Evolutionary conservation across 2,329 filamentous ascomycete species (phyloP), one percentile per base, ranked within the genome.

Genomic region (Sporothrix variecibatus): DNA sequence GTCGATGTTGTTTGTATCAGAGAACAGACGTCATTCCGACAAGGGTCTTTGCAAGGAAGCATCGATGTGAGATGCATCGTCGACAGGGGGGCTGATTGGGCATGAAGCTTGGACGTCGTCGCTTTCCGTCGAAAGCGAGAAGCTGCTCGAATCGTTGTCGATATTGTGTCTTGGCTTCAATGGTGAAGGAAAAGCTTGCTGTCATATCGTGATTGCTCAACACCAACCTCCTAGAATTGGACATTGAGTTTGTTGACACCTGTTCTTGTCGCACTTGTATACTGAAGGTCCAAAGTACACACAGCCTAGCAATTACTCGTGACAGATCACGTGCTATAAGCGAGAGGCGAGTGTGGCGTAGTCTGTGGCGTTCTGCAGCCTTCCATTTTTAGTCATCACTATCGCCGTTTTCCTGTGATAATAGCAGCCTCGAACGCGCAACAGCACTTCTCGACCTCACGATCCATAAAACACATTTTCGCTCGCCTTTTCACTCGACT

Each of bases 301-400:
- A 46, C n/a, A 28, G 12, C 26, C 56, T n/a, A 12, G 12, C 17
- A 2, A 0, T 8, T 49, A 26, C 70, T 5, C 43, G 67, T 74
- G 67, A 71, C 11, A 34, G 20, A 31, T 65, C 64, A 71, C 62
- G 67, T 71, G 56, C 20, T 2, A 17, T 1, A n/a, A 31, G 20
- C 7, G 12, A 49, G 38, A 43, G 58, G 40, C 43, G 23, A 70
- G 2, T 71, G 71, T 73, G 71, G 71, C 74, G 65, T 60, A 65
- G 53, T 71, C 71, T 71, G 74, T 75, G 74, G 74, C 74, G 74
- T 73, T 75, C 74, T 56, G 31, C 56, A 9, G 49, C 60, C 51
- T 75, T 75, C 71, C 26, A 72, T 40, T 43, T 43, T 60, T 75
- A 28, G 60, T 71, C 28, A 28, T 34, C 58, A 20, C n/a, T 51